These are phyloP conservation scores for Albifimbria verrucaria DNA, from an alignment of 2,329 filamentous ascomycete genomes.

Conservation along the genomic window DNA sequence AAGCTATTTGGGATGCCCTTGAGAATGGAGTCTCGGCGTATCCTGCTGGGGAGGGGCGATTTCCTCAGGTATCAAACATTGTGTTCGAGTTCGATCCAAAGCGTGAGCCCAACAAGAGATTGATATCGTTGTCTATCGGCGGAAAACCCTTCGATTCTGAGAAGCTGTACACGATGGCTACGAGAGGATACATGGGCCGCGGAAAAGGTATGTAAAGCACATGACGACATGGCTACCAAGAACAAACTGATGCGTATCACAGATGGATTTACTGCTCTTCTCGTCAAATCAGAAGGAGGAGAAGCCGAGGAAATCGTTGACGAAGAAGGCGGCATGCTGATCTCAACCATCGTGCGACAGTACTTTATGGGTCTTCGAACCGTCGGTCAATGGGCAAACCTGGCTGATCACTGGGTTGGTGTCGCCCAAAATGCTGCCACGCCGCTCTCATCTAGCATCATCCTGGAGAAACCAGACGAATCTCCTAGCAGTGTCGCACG, in stretches of 20 bases:
- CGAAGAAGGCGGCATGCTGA: slow-evolving; percentile 83
- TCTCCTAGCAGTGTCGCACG: slow-evolving; percentile 15
- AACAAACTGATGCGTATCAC: no score
- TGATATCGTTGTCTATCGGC: slow-evolving; percentile 60
- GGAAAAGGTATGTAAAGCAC: slow-evolving; percentile 57
- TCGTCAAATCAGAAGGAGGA: slow-evolving; percentile 75
- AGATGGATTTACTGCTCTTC: slow-evolving; percentile 75
- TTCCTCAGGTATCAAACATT: slow-evolving; percentile 86
- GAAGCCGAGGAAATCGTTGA: slow-evolving; percentile 73
- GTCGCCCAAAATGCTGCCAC: slow-evolving; percentile 61
- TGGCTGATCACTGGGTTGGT: slow-evolving; percentile 65
- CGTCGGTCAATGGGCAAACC: slow-evolving; percentile 74
- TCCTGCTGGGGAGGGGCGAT: slow-evolving; percentile 78
- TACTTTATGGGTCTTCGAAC: slow-evolving; percentile 88
- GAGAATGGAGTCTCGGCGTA: slow-evolving; percentile 81
- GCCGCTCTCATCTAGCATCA: slow-evolving; percentile 33
- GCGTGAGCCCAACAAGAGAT: slow-evolving; percentile 56
- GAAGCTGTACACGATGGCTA: slow-evolving; percentile 69
- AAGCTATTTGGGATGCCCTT: slow-evolving; percentile 72
- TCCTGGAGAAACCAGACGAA: slow-evolving; percentile 4
- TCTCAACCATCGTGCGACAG: slow-evolving; percentile 82
- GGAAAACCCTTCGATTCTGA: slow-evolving; percentile 59
- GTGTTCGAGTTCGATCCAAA: slow-evolving; percentile 68
- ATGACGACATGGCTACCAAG: background rate
- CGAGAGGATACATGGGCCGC: slow-evolving; percentile 82